A percentile compares a stretch with the other conserved stretches of the same genome.
Conservation (phyloP, 148 eudicot genomes). For the Hydrangea macrophylla region DNA sequence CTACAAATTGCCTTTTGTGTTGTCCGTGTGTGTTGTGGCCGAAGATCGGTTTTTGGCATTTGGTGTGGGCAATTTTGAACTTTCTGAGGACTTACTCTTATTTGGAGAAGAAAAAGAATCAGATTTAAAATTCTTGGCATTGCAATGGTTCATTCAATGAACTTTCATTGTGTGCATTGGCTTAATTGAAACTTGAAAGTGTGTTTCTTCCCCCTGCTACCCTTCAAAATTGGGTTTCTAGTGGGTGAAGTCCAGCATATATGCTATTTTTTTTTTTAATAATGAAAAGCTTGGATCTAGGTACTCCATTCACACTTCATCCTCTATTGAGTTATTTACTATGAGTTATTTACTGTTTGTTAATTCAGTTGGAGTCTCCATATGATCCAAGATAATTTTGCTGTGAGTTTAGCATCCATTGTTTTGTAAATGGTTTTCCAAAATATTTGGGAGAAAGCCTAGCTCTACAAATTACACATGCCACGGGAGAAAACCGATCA, state of each 20-base stretch:
- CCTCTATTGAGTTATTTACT: not conserved
- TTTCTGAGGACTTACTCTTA: conserved; percentile 30
- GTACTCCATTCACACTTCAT: too few relatives aligned
- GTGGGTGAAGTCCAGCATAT: too few relatives aligned
- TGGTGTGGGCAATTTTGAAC: conserved; percentile 35
- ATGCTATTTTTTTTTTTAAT: too few relatives aligned
- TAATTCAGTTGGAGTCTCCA: too few relatives aligned
- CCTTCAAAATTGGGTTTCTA: not conserved
- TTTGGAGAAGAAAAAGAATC: conserved; percentile 28
- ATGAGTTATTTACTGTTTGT: too few relatives aligned
- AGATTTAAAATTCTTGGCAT: conserved; percentile 8
- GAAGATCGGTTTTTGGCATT: conserved; percentile 37
- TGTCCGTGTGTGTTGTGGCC: conserved; percentile 41
- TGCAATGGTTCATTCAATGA: not conserved
- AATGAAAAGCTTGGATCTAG: too few relatives aligned
- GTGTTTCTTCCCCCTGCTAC: not conserved
- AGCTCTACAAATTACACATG: not conserved
- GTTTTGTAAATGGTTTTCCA: too few relatives aligned
- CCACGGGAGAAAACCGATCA: not conserved
- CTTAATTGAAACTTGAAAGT: too few relatives aligned
- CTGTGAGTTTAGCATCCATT: too few relatives aligned
- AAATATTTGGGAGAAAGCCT: too few relatives aligned
- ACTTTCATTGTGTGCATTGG: not conserved
- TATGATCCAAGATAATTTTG: too few relatives aligned
- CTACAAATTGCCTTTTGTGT: conserved; percentile 21